Evolutionary conservation across 768 basidiomycete genomes (phyloP).

Genomic region (Termitomyces sp.): DNA sequence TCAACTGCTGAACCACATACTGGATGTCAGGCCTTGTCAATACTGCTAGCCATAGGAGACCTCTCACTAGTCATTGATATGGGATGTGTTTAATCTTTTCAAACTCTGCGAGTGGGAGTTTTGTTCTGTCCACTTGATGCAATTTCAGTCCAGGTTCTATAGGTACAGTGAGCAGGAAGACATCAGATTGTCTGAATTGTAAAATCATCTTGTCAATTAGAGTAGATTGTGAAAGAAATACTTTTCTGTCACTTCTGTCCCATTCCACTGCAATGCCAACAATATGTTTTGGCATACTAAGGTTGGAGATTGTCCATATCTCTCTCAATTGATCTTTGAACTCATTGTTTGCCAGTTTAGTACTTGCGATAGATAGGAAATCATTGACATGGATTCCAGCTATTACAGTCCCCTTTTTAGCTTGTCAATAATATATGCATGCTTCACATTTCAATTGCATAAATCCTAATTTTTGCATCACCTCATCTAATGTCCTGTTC

Average conservation of each 20-base stretch:
- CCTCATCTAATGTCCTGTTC: constrained; percentile 13
- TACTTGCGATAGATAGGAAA: neutral
- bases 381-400: neutral
- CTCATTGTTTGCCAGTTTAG: neutral
- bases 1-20: neutral
- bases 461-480: constrained; percentile 28
- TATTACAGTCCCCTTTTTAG: constrained; percentile 20
- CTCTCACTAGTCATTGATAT: neutral
- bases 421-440: constrained; percentile 19
- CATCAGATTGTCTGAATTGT: neutral
- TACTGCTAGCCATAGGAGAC: neutral
- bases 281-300: neutral
- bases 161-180: neutral
- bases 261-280: neutral
- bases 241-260: neutral
- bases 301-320: neutral
- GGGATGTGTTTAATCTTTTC: neutral
- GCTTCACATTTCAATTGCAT: constrained; percentile 10
- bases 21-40: constrained; percentile 2
- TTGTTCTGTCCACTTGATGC: neutral
- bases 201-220: neutral
- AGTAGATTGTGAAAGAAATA: neutral
- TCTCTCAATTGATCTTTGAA: constrained; percentile 1
- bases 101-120: neutral
- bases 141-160: neutral